These are phyloP conservation scores for Trichosporon ovoides DNA, from an alignment of 1,284 basidiomycete species.

Conservation along the genomic window DNA sequence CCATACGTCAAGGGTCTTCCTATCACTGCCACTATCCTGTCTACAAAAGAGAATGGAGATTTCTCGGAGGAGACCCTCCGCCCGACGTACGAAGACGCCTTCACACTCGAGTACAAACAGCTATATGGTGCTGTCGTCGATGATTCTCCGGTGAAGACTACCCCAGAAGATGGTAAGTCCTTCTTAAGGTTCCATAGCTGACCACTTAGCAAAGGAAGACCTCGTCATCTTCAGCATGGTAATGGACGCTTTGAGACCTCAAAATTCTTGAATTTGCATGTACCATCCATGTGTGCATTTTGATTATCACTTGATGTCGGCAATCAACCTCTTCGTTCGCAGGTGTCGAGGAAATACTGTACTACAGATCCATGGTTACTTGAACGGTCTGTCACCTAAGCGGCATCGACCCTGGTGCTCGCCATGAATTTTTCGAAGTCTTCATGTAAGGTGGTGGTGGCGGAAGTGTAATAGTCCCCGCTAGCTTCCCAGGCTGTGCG, in stretches of 20 bases:
- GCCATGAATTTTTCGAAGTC: too few species aligned
- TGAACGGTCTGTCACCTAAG: too few species aligned
- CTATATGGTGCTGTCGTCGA: slow-evolving; percentile 38
- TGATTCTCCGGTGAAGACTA: slow-evolving; percentile 37
- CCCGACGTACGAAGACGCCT: slow-evolving; percentile 49
- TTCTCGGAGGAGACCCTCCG: slow-evolving; percentile 36
- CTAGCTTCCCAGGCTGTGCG: too few species aligned
- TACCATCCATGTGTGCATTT: too few species aligned
- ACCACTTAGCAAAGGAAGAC: slow-evolving; percentile 37
- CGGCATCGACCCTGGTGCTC: too few species aligned
- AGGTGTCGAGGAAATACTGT: too few species aligned
- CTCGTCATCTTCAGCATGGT: slow-evolving; percentile 46
- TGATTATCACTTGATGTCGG: too few species aligned
- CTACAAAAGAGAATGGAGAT: slow-evolving; percentile 35
- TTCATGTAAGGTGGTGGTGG: too few species aligned
- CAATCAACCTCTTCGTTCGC: too few species aligned
- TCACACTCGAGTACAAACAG: slow-evolving; percentile 43
- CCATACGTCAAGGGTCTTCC: slow-evolving; percentile 51
- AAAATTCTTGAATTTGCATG: too few species aligned
- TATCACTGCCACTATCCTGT: slow-evolving; percentile 43
- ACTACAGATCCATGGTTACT: too few species aligned
- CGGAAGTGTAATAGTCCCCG: too few species aligned
- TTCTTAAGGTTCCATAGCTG: not conserved
- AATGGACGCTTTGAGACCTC: slow-evolving; percentile 20
- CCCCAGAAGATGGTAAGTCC: slow-evolving; percentile 26